Percentiles rank a stretch among this genome's conserved stretches.
Conservation (phyloP, 345 rosid species). For the Erodium maritimum region DNA sequence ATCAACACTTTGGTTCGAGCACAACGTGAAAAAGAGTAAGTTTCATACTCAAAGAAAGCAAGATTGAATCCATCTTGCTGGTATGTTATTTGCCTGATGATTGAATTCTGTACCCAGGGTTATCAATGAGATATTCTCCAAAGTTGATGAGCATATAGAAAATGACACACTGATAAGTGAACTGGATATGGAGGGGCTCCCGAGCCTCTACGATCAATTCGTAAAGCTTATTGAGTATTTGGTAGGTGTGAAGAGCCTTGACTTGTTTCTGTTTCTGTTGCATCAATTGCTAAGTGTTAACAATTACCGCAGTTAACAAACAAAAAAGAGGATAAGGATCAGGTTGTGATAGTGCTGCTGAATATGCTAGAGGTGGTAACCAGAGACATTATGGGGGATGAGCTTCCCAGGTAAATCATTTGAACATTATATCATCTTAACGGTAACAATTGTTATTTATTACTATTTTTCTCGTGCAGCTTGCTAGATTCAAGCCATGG, state of each 20-base stretch:
- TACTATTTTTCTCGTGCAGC: constrained; percentile 24
- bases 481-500: constrained; percentile 62
- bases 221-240: constrained; percentile 71
- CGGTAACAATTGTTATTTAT: constrained; percentile 9
- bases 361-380: constrained; percentile 97
- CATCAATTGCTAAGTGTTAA: neutral
- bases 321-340: constrained; percentile 64
- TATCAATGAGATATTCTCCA: constrained; percentile 45
- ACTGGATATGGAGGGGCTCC: constrained; percentile 79
- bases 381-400: constrained; percentile 83
- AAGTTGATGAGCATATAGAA: constrained; percentile 46
- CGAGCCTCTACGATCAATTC: constrained; percentile 71
- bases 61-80: neutral
- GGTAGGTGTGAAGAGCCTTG: constrained; percentile 32
- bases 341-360: constrained; percentile 85
- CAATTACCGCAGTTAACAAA: constrained; percentile 43
- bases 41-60: constrained; percentile 3
- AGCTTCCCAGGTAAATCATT: constrained; percentile 40
- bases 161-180: constrained; percentile 29
- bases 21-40: constrained; percentile 57
- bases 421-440: constrained; percentile 7
- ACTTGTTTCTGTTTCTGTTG: no score
- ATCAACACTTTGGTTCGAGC: constrained; percentile 72
- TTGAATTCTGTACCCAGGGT: constrained; percentile 33
- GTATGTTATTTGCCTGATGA: constrained; percentile 9